A percentile compares a stretch with the other conserved stretches of the same genome.
phyloP scores from a whole-genome alignment of 495 filamentous ascomycete species.

The Podospora conica region DNA sequence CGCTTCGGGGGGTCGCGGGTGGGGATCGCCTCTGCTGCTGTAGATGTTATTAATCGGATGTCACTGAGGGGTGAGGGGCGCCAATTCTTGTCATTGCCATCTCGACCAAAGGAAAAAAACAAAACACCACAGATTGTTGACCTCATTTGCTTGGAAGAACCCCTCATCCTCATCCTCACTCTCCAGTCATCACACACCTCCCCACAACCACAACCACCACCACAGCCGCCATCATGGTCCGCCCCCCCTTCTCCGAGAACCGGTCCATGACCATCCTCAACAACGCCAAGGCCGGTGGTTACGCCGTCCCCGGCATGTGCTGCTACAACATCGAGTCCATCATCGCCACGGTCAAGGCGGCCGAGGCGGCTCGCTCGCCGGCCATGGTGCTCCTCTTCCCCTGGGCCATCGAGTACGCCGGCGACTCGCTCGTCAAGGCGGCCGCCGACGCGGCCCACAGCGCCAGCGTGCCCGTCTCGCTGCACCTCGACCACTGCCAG shows the following conservation, averaged over 20 bases:
- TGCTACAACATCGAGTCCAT: slow-evolving; percentile 85
- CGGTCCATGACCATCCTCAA: slow-evolving; percentile 63
- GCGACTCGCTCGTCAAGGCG: slow-evolving; percentile 41
- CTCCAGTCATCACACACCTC: background rate
- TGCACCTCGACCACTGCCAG: slow-evolving; percentile 75
- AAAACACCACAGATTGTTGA: background rate
- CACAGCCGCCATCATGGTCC: slow-evolving; percentile 37
- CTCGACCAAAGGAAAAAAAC: too few species aligned
- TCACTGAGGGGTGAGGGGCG: background rate
- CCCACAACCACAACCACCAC: background rate
- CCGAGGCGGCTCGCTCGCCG: slow-evolving; percentile 65
- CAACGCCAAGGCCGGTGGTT: slow-evolving; percentile 56
- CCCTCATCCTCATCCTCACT: background rate
- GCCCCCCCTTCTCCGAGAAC: slow-evolving; percentile 49
- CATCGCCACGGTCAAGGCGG: slow-evolving; percentile 70
- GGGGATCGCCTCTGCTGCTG: background rate
- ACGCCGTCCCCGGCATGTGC: slow-evolving; percentile 71
- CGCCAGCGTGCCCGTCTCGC: slow-evolving; percentile 62
- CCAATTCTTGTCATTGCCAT: background rate
- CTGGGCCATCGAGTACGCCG: slow-evolving; percentile 72
- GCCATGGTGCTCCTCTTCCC: slow-evolving; percentile 84
- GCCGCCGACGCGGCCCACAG: slow-evolving; percentile 47
- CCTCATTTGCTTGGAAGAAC: background rate
- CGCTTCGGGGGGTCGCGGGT: background rate
- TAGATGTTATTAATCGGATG: slow-evolving; percentile 1